Evolutionary conservation across 139 green algal genomes (phyloP).

Genomic region (Dunaliella primolecta): DNA sequence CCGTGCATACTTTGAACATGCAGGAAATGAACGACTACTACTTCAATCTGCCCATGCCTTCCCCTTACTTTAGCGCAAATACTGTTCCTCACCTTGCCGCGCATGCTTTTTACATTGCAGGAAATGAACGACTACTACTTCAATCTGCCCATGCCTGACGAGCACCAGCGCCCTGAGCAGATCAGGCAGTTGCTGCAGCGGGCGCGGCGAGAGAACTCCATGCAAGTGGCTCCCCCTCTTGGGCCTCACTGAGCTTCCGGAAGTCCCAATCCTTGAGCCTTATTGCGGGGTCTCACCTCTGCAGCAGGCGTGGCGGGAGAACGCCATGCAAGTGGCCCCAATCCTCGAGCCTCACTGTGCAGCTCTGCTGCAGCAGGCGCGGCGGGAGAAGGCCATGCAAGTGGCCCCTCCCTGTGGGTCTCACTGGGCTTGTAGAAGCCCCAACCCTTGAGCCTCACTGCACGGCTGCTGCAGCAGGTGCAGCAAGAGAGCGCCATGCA

Average conservation of each 20-base stretch:
- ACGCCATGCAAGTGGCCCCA: not conserved
- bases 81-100: not conserved
- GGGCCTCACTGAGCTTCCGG: not conserved
- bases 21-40: slow-evolving; percentile 43
- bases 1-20: no score
- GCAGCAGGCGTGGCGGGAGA: slow-evolving; percentile 7
- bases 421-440: no score
- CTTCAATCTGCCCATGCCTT: not conserved
- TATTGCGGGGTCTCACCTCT: no score
- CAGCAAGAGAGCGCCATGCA: no score
- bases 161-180: slow-evolving; percentile 42
- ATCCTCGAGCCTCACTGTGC: not conserved
- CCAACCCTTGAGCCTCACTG: no score
- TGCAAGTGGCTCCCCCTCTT: not conserved
- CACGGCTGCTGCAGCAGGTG: no score
- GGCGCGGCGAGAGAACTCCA: not conserved
- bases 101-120: not conserved
- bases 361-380: slow-evolving; percentile 15
- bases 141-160: slow-evolving; percentile 32
- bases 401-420: not conserved
- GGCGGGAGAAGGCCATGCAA: not conserved
- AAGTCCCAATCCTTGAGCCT: no score
- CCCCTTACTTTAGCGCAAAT: no score
- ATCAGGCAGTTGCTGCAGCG: slow-evolving; percentile 19
- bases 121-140: slow-evolving; percentile 51